phyloP scores from a whole-genome alignment of 495 filamentous ascomycete genomes.

The Entonaema liquescens region DNA sequence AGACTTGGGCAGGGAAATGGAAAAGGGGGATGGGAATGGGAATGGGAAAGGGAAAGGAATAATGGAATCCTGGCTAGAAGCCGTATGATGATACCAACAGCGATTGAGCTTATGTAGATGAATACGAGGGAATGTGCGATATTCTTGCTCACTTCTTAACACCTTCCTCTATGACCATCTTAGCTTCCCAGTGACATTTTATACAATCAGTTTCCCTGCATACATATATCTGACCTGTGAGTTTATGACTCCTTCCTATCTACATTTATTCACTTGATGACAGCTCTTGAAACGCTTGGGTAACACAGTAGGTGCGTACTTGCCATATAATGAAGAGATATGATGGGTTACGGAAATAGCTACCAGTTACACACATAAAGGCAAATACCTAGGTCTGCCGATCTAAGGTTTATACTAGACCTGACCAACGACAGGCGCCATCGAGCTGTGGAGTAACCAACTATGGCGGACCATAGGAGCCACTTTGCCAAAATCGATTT shows the following conservation, averaged over 20 bases:
- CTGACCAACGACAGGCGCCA: no score
- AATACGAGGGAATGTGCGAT: conserved; percentile 7
- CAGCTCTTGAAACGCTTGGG: not conserved
- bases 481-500: no score
- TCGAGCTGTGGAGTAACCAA: not conserved
- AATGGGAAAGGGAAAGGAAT: not conserved
- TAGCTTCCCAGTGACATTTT: not conserved
- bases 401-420: no score
- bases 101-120: conserved; percentile 12
- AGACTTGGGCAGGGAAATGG: conserved; percentile 5
- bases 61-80: conserved; percentile 31
- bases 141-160: not conserved
- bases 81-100: conserved; percentile 32
- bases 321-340: not conserved
- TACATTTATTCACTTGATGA: not conserved
- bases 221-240: not conserved
- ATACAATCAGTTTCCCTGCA: not conserved
- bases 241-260: not conserved
- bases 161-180: not conserved
- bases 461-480: no score
- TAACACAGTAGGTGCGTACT: not conserved
- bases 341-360: not conserved
- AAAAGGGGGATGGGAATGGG: not conserved
- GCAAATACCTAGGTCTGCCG: no score
- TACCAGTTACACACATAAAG: no score